These are phyloP conservation scores for Colletotrichum noveboracense DNA, from an alignment of 2,329 filamentous ascomycete genomes.

Conservation along the genomic window DNA sequence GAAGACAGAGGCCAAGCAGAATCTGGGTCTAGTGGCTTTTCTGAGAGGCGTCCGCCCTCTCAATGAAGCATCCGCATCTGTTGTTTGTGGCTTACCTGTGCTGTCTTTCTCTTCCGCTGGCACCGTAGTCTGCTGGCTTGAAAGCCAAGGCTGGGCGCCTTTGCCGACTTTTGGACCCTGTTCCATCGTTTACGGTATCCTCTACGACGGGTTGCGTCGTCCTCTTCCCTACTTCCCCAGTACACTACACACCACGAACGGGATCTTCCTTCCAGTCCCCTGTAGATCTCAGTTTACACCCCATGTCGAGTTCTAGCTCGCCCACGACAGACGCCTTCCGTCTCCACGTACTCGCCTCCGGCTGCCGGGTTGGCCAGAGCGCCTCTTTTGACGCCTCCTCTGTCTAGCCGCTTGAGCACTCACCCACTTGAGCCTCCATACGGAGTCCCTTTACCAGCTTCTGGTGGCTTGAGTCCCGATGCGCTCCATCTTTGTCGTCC, in stretches of 20 bases:
- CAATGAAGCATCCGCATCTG: not conserved
- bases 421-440: not conserved
- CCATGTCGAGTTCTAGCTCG: not conserved
- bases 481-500: not conserved
- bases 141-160: not conserved
- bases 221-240: not conserved
- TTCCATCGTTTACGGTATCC: not conserved
- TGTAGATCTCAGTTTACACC: not conserved
- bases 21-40: not conserved
- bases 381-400: not conserved
- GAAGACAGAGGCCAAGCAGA: not conserved
- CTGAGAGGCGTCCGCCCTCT: not conserved
- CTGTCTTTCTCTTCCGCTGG: not conserved
- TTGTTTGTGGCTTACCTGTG: not conserved
- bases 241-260: not conserved
- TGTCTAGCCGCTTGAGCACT: not conserved
- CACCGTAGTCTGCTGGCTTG: not conserved
- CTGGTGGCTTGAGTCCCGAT: not conserved
- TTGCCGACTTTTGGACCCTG: not conserved
- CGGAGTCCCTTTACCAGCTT: not conserved
- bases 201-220: not conserved
- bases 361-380: not conserved
- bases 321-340: not conserved
- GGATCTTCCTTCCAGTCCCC: not conserved
- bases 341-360: not conserved